Percentiles rank a stretch among this genome's conserved stretches.
phyloP scores from a whole-genome alignment of 306 rosid species.

The Nissolia schottii region DNA sequence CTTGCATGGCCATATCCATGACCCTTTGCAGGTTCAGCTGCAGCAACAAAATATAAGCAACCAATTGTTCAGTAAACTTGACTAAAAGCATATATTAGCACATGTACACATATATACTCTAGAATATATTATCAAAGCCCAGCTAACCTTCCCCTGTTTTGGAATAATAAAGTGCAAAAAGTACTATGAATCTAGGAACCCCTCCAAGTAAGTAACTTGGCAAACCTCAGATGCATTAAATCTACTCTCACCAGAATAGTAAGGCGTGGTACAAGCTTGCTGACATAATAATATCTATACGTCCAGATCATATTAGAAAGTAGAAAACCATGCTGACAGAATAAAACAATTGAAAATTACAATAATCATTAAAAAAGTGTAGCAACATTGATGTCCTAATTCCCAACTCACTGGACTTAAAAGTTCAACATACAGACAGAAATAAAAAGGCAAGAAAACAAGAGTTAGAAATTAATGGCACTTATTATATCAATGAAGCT shows the following conservation, averaged over 20 bases:
- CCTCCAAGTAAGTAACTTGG: not conserved
- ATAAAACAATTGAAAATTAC: not conserved
- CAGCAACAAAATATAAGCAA: conserved; percentile 29
- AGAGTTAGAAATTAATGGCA: not conserved
- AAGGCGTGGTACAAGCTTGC: not conserved
- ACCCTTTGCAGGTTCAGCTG: conserved; percentile 87
- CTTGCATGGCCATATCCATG: conserved; percentile 92
- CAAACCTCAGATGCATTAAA: not conserved
- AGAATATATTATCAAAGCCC: not conserved
- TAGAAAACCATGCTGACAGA: not conserved
- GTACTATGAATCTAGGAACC: not conserved
- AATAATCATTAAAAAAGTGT: not conserved
- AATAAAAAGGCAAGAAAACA: not conserved
- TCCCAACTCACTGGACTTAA: not conserved
- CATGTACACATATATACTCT: not conserved
- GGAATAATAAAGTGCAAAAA: not conserved
- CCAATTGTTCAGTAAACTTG: conserved; percentile 23
- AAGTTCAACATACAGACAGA: not conserved
- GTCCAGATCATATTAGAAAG: not conserved
- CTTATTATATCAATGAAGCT: not conserved
- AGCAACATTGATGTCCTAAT: not conserved
- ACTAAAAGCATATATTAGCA: not conserved
- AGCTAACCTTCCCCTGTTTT: not conserved
- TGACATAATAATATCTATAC: not conserved
- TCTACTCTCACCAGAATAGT: not conserved